Conservation (phyloP, 257 asterid genomes). For the Penstemon newberryi region DNA sequence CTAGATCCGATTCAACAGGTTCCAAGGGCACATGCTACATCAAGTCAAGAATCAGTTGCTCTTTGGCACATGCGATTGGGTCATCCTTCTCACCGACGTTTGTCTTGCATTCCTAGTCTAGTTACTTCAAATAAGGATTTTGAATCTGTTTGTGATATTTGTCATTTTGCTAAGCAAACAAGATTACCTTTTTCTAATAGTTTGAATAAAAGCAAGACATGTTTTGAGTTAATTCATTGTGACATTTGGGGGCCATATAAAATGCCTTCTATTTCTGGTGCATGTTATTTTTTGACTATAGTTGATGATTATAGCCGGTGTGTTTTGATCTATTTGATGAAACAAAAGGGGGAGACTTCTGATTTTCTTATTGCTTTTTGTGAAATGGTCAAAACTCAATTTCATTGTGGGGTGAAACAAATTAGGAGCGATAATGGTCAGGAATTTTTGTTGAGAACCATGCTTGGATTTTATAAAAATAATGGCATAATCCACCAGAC, state of each 20-base stretch:
- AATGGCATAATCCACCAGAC: not conserved
- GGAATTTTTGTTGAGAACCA: not conserved
- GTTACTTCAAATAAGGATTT: no score
- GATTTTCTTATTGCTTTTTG: not conserved
- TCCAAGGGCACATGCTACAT: no score
- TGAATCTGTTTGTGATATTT: not conserved
- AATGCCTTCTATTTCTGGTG: not conserved
- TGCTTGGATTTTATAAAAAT: not conserved
- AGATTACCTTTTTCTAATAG: not conserved
- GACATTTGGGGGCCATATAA: constrained; percentile 11
- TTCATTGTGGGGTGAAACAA: not conserved
- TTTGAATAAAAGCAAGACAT: not conserved
- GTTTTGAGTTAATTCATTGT: not conserved
- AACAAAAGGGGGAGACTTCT: not conserved
- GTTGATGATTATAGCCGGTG: constrained; percentile 2
- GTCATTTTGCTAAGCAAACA: not conserved
- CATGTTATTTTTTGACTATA: not conserved
- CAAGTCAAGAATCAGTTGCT: no score
- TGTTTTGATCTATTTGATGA: not conserved
- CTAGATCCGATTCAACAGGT: no score
- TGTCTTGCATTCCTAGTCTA: no score
- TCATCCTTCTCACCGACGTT: no score
- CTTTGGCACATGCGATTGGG: no score
- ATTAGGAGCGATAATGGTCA: not conserved
- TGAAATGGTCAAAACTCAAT: not conserved